phyloP scores from a whole-genome alignment of 768 basidiomycete genomes.

The Leccinum disarticulatum region DNA sequence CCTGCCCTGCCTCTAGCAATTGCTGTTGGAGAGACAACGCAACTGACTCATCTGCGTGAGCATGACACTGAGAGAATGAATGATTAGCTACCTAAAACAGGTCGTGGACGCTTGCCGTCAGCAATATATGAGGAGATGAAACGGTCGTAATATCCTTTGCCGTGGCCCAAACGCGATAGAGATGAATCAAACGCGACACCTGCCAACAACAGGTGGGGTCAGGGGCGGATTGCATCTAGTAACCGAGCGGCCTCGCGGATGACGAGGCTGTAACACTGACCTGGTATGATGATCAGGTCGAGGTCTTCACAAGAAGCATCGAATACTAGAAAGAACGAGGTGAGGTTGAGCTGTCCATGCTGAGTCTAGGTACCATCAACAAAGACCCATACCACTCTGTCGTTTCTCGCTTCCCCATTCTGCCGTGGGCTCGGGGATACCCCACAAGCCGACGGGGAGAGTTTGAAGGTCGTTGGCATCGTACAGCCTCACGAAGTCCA shows the following conservation, averaged over 20 bases:
- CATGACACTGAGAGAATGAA: slow-evolving; percentile 9
- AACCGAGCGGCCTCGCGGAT: slow-evolving; percentile 9
- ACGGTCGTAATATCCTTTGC: slow-evolving; percentile 81
- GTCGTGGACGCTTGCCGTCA: slow-evolving; percentile 41
- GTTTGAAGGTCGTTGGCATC: slow-evolving; percentile 54
- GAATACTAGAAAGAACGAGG: slow-evolving; percentile 22
- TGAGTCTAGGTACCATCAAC: slow-evolving; percentile 1
- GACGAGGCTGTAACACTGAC: slow-evolving; percentile 35
- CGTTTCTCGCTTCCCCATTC: slow-evolving; percentile 47
- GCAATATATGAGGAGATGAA: slow-evolving; percentile 59
- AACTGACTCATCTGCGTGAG: slow-evolving; percentile 41
- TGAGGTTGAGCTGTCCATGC: slow-evolving; percentile 1
- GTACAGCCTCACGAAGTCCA: slow-evolving; percentile 69
- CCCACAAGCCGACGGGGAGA: slow-evolving; percentile 67
- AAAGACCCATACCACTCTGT: slow-evolving; percentile 46
- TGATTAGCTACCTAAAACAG: slow-evolving; percentile 54
- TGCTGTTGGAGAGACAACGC: slow-evolving; percentile 66
- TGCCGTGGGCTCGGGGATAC: slow-evolving; percentile 64
- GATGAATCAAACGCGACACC: slow-evolving; percentile 76
- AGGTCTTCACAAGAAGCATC: slow-evolving; percentile 41
- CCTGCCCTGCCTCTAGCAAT: slow-evolving; percentile 46
- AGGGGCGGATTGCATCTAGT: slow-evolving; percentile 6
- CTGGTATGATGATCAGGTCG: slow-evolving; percentile 69
- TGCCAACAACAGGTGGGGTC: slow-evolving; percentile 27
- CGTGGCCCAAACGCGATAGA: slow-evolving; percentile 72